A percentile compares a stretch with the other conserved stretches of the same genome.
Conservation (phyloP, 805 yeast species). For the Wickerhamomyces canadensis region DNA sequence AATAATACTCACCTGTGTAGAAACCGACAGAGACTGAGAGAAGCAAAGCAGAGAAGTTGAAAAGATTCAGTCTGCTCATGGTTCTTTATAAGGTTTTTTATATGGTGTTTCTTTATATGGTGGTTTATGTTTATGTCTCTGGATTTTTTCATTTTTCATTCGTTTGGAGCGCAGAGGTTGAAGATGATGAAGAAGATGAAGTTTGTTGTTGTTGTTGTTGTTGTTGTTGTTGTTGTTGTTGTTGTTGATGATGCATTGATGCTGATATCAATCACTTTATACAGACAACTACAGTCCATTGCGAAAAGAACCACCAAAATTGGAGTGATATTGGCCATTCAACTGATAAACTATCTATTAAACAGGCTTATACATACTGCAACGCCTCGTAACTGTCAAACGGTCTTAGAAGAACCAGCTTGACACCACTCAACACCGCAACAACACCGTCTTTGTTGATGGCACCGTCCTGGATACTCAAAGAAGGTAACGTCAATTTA, state of each 20-base stretch:
- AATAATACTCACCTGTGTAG: constrained; percentile 33
- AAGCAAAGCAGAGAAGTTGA: constrained; percentile 21
- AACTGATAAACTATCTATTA: too few species aligned
- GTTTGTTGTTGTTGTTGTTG: too few species aligned
- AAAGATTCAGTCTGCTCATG: constrained; percentile 25
- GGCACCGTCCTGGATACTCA: constrained; percentile 16
- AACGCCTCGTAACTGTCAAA: constrained; percentile 24
- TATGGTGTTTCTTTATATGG: neutral
- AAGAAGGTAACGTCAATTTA: constrained; percentile 18
- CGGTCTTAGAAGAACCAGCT: constrained; percentile 19
- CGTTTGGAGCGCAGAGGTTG: too few species aligned
- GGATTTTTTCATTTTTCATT: neutral
- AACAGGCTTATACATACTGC: constrained; percentile 6
- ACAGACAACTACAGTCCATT: too few species aligned
- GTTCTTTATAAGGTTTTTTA: neutral
- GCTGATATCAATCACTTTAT: too few species aligned
- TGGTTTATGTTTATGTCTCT: neutral
- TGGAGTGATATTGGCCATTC: too few species aligned
- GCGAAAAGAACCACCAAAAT: too few species aligned
- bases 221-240: too few species aligned
- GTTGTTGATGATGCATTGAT: too few species aligned
- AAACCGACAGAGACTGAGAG: constrained; percentile 33
- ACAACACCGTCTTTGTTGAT: constrained; percentile 20
- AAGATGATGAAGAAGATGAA: too few species aligned
- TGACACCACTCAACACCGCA: constrained; percentile 20